Evolutionary conservation across 108 stramenopile species (phyloP).

Genomic region (Skeletonema marinoi): DNA sequence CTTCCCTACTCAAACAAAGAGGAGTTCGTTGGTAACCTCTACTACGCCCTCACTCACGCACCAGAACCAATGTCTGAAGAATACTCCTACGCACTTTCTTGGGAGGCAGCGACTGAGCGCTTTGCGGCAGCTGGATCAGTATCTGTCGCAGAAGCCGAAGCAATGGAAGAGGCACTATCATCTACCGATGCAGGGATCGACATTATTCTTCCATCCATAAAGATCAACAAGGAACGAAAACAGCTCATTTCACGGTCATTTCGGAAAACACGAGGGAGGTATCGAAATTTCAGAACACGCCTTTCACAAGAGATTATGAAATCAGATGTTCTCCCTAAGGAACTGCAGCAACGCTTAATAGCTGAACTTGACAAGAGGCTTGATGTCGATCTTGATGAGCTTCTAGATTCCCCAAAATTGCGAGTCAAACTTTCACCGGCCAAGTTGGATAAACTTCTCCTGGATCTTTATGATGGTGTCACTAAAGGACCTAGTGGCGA

Average conservation of each 20-base stretch:
- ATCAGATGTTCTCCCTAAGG: constrained; percentile 72
- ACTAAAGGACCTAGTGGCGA: constrained; percentile 74
- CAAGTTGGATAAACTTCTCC: constrained; percentile 77
- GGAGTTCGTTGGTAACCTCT: constrained; percentile 85
- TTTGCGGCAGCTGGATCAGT: constrained; percentile 74
- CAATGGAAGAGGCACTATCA: constrained; percentile 53
- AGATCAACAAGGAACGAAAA: constrained; percentile 60
- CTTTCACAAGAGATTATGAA: constrained; percentile 74
- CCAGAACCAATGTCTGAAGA: constrained; percentile 80
- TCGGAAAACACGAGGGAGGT: constrained; percentile 55
- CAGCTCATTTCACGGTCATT: constrained; percentile 56
- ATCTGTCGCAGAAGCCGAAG: constrained; percentile 66
- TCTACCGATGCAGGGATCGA: constrained; percentile 68
- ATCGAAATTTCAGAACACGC: constrained; percentile 65
- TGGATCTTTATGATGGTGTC: constrained; percentile 76
- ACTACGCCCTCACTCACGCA: constrained; percentile 81
- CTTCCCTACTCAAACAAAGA: constrained; percentile 78
- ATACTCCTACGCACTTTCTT: constrained; percentile 64
- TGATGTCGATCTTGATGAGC: constrained; percentile 80
- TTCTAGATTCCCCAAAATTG: constrained; percentile 75
- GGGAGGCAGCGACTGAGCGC: constrained; percentile 89
- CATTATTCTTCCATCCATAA: constrained; percentile 72
- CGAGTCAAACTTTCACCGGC: constrained; percentile 84
- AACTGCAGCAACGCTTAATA: constrained; percentile 60
- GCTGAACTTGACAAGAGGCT: constrained; percentile 78